These are phyloP conservation scores for Exophiala dermatitidis DNA, from an alignment of 2,329 filamentous ascomycete species.

Conservation along the genomic window DNA sequence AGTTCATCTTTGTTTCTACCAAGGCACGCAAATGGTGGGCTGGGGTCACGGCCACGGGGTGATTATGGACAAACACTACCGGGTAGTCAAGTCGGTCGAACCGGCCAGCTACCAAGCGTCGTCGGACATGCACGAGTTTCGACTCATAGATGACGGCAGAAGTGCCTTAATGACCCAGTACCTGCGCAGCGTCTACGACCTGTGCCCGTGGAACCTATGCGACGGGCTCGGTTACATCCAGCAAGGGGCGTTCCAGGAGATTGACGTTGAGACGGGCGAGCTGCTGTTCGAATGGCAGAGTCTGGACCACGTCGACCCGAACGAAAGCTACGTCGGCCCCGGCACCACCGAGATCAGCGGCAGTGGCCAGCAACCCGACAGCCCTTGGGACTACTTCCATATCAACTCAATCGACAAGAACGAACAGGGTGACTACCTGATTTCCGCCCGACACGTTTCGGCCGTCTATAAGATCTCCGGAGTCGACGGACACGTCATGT, in stretches of 20 bases:
- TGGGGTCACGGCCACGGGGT: conserved; percentile 48
- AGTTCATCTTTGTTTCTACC: conserved; percentile 48
- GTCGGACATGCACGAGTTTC: conserved; percentile 49
- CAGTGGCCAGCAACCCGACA: conserved; percentile 41
- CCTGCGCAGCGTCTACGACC: conserved; percentile 41
- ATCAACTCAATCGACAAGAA: conserved; percentile 41
- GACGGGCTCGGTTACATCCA: conserved; percentile 46
- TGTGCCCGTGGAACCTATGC: conserved; percentile 37
- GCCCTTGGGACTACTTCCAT: conserved; percentile 42
- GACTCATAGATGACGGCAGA: conserved; percentile 40
- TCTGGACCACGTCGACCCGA: conserved; percentile 49
- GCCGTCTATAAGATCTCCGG: conserved; percentile 39
- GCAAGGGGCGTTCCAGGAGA: conserved; percentile 48
- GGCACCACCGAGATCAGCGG: conserved; percentile 41
- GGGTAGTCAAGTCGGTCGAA: conserved; percentile 43
- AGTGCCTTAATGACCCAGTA: conserved; percentile 38
- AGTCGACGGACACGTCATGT: conserved; percentile 35
- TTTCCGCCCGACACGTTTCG: conserved; percentile 37
- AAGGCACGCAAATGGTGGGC: conserved; percentile 46
- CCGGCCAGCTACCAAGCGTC: conserved; percentile 32
- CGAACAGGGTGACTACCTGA: conserved; percentile 36
- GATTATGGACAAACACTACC: conserved; percentile 47
- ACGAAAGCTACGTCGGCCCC: conserved; percentile 42
- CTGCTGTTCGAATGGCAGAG: conserved; percentile 55
- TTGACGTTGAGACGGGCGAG: conserved; percentile 47